Evolutionary conservation across 495 filamentous ascomycete genomes (phyloP), one percentile per base, ranked within the genome.

Genomic region (Penicillium angulare): DNA sequence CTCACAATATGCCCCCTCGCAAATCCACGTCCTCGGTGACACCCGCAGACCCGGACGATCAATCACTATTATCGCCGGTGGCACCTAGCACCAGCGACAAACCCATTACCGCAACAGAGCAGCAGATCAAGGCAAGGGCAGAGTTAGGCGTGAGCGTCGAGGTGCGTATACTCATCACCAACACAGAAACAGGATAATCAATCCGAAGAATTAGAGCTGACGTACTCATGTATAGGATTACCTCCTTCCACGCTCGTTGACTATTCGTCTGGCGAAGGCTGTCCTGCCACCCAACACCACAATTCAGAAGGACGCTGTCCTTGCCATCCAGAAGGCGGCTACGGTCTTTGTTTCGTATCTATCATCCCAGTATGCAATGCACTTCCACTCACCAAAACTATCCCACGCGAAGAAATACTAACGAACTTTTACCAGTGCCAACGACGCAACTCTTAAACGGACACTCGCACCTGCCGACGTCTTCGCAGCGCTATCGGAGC

Each of bases 261-360:
- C 96, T 33, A 87, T 89, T 39, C 84, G 93, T 18, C 82, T 98
- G 5, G 93, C 92, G 2, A 97, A 97, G 77, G 87, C 90, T 49
- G 90, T 96, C n/a, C 79, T 98, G n/a, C 93, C 93, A 0, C 82
- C 92, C 5, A 96, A 97, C 63, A 96, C 93, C 1, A 87, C 90
- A 53, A 89, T 98, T 43, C 89, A 95, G 59, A 95, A 91, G 53
- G 92, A 97, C 69, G 93, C 93, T 3, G 80, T 96, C 31, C 63
- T 93, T 22, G 93, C 95, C 0, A 83, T 98, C 66, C 88, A 87
- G 53, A 97, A 97, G 74, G 87, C 88, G 47, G 90, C 92, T 3
- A 96, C 90, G 2, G 90, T 98, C 0, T 98, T 98, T 65, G 84
- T 97, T 24, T 97, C 83, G 63, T 92, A 96, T 66, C 72, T 98